Base-by-base conservation (phyloP, 179 eudicot species). In the Sideroxylon spinosum region DNA sequence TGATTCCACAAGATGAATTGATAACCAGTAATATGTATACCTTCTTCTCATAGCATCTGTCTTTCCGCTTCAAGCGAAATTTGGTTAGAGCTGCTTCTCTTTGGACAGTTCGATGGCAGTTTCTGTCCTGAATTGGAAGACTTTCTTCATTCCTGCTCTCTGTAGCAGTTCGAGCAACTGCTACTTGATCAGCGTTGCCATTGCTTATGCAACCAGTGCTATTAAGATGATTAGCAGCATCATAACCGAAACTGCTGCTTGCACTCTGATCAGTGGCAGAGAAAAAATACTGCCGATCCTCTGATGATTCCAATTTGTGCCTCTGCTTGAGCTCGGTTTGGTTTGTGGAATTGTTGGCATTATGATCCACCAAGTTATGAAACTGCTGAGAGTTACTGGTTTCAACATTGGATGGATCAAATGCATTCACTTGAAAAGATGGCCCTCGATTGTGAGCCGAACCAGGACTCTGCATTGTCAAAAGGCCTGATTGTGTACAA, bases 11-110 rank as follows among this genome's bases (percentile, higher is more conserved):
- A 52, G 2, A 52, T 52, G 16, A 52, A 14, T 17, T 50, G 20
- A 22, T 32, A 64, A 57, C 26, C 23, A 68, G 7, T 17, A 60
- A 56, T 70, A 3, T 20, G 2, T 7, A 57, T 84, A 94, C 98
- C 96, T 94, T 94, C 85, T 94, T 94, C 66, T 91, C 98, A 78
- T 64, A 94, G 88, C 96, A 94, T 87, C 98, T 86, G 53, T 92
- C 98, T 81, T 92, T 94, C 78, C 97, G 85, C 88, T 92, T 94
- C 85, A 87, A 80, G 13, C 96, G 89, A 73, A 92, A 94, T 76
- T 94, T 94, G 17, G 69, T 83, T 2, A 94, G 83, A 73, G 97
- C 97, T 9, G 90, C 97, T 84, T 89, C 96, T 79, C 96, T 86
- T 75, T 74, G 92, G 48, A 82, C 72, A 76, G 90, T 82, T 61